Percentiles rank a stretch among this genome's conserved stretches.
These are phyloP conservation scores for Centrapalus pauciflorus DNA, from an alignment of 129 eudicot genomes.

Conservation along the genomic window DNA sequence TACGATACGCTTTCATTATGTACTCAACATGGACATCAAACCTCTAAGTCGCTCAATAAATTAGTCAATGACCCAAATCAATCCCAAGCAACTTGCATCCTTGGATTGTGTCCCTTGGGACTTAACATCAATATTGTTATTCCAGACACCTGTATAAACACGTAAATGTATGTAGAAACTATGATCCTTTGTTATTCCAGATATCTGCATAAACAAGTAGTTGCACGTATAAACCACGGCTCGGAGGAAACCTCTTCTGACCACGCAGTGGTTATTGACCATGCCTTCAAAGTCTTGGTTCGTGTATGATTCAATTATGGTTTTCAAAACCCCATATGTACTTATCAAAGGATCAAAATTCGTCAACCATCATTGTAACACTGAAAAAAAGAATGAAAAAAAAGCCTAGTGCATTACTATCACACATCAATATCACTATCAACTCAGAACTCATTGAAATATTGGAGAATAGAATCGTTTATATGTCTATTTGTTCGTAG, in stretches of 20 bases:
- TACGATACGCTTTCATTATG: too few relatives aligned
- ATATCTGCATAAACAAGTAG: slow-evolving; percentile 69
- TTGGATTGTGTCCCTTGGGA: slow-evolving; percentile 22
- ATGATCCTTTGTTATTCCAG: slow-evolving; percentile 68
- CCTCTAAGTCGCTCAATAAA: too few relatives aligned
- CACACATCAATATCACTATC: too few relatives aligned
- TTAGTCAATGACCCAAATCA: slow-evolving; percentile 34
- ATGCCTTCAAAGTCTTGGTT: slow-evolving; percentile 62
- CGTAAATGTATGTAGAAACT: too few relatives aligned
- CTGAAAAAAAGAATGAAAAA: too few relatives aligned
- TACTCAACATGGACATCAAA: too few relatives aligned
- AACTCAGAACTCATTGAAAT: neutral
- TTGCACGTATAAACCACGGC: slow-evolving; percentile 62
- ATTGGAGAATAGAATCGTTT: neutral
- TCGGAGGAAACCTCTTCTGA: slow-evolving; percentile 67
- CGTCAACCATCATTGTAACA: slow-evolving; percentile 55
- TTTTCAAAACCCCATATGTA: slow-evolving; percentile 69
- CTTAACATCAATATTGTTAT: slow-evolving; percentile 30
- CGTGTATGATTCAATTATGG: too few relatives aligned
- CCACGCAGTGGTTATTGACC: slow-evolving; percentile 56
- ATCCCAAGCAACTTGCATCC: too few relatives aligned
- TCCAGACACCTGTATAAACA: too few relatives aligned
- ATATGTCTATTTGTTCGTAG: neutral
- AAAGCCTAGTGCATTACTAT: too few relatives aligned
- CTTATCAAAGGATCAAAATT: slow-evolving; percentile 59